phyloP scores from a whole-genome alignment of 2,329 filamentous ascomycete species.

The Sphaceloma murrayae region DNA sequence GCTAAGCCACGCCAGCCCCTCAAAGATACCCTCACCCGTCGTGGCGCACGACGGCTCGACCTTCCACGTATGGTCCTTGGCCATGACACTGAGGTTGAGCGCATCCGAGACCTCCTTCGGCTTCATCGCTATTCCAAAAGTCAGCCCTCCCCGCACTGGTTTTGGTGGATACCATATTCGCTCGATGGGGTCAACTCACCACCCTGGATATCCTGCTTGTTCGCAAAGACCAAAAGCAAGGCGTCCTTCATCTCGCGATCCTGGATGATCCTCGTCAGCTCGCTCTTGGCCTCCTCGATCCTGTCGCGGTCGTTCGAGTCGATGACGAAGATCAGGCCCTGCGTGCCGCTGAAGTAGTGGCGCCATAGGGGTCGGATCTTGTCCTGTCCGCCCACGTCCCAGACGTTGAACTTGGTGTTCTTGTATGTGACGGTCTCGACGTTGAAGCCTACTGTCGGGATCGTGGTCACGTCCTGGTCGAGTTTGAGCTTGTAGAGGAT shows the following conservation, averaged over 20 bases:
- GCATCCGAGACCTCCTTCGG: constrained; percentile 42
- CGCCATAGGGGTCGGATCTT: constrained; percentile 98
- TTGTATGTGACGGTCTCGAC: constrained; percentile 98
- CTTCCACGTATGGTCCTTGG: constrained; percentile 46
- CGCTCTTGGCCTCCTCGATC: constrained; percentile 92
- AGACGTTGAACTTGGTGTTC: constrained; percentile 99
- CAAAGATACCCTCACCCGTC: constrained; percentile 45
- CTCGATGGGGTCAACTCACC: constrained; percentile 53
- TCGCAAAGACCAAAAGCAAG: constrained; percentile 93
- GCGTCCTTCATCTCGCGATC: constrained; percentile 98
- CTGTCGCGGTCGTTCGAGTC: constrained; percentile 98
- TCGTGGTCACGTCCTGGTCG: constrained; percentile 97
- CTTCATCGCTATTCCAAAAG: constrained; percentile 34
- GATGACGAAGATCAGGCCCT: constrained; percentile 99
- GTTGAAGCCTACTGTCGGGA: constrained; percentile 99
- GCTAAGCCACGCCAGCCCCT: constrained; percentile 43
- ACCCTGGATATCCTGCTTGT: constrained; percentile 94
- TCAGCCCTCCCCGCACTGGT: neutral
- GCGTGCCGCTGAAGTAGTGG: constrained; percentile 92
- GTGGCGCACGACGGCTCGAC: constrained; percentile 46
- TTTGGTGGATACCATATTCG: neutral
- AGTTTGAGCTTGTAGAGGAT: constrained; percentile 99
- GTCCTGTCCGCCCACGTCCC: constrained; percentile 98
- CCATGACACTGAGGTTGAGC: constrained; percentile 41
- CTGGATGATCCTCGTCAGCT: constrained; percentile 96